Conservation (phyloP, 768 basidiomycete species). For the Suillus cothurnatus region DNA sequence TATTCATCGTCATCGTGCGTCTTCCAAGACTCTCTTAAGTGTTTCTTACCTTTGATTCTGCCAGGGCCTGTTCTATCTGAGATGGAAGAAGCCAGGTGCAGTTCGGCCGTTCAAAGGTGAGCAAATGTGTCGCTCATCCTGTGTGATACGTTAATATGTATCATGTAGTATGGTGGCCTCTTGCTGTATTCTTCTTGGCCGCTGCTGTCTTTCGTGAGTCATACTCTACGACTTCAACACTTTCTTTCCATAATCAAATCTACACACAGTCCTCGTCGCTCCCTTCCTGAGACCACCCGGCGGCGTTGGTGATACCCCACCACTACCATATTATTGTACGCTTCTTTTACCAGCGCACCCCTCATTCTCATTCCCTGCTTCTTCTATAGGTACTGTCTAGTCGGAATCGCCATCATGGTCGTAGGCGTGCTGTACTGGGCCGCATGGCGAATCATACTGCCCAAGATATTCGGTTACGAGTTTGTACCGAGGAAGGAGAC, state of each 20-base stretch:
- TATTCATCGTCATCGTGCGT: conserved; percentile 58
- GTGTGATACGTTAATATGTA: not conserved
- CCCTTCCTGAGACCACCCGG: conserved; percentile 59
- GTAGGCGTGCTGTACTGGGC: conserved; percentile 56
- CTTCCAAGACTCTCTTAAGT: not conserved
- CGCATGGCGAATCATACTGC: conserved; percentile 51
- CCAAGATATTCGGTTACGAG: conserved; percentile 49
- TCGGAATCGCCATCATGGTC: conserved; percentile 51
- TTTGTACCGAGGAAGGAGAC: conserved; percentile 51
- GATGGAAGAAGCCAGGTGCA: conserved; percentile 50
- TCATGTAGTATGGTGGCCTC: conserved; percentile 51
- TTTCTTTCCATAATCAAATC: not conserved
- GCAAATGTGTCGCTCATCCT: not conserved
- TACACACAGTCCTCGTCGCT: conserved; percentile 49
- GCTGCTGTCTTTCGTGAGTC: conserved; percentile 53
- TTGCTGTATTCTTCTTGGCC: conserved; percentile 56
- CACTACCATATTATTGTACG: conserved; percentile 58
- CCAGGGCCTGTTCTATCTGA: conserved; percentile 57
- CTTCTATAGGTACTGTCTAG: conserved; percentile 47
- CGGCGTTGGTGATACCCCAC: conserved; percentile 58
- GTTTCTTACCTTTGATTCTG: not conserved
- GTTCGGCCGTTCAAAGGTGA: conserved; percentile 55
- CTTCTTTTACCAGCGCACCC: not conserved
- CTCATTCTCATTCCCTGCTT: not conserved
- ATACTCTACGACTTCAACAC: accelerated